Conservation (phyloP, 495 filamentous ascomycete genomes). For the Cercophora samala region DNA sequence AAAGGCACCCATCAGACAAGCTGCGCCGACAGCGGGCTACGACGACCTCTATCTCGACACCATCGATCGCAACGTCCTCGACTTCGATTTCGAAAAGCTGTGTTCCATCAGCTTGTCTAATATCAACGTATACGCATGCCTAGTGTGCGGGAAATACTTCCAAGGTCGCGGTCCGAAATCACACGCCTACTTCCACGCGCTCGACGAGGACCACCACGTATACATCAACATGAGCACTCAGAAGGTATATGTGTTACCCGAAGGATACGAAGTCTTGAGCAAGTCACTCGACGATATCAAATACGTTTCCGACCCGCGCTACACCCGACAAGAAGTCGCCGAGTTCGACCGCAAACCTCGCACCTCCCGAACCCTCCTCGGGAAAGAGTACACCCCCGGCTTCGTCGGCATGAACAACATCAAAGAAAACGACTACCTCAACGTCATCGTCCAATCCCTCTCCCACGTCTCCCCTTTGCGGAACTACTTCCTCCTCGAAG, state of each 20-base stretch:
- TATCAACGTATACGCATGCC: constrained; percentile 97
- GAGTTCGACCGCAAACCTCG: constrained; percentile 75
- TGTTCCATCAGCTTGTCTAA: constrained; percentile 94
- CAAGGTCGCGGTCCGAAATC: constrained; percentile 91
- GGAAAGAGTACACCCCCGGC: constrained; percentile 82
- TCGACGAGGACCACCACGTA: constrained; percentile 93
- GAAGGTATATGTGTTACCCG: constrained; percentile 91
- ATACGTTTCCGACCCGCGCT: constrained; percentile 92
- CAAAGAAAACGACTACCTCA: constrained; percentile 98
- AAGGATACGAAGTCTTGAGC: constrained; percentile 94
- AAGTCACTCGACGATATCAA: constrained; percentile 98
- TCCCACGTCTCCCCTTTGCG: constrained; percentile 86
- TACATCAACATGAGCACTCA: constrained; percentile 96
- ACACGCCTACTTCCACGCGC: constrained; percentile 94
- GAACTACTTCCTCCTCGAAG: constrained; percentile 88
- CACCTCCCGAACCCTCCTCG: constrained; percentile 71
- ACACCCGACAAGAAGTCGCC: constrained; percentile 71
- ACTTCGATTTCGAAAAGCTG: constrained; percentile 97
- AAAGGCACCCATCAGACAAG: constrained; percentile 58
- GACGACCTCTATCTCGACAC: constrained; percentile 97
- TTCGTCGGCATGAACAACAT: constrained; percentile 99
- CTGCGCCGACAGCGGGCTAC: constrained; percentile 81
- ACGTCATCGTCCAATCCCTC: constrained; percentile 91
- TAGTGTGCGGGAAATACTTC: constrained; percentile 97
- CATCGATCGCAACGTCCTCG: constrained; percentile 81